phyloP scores from a whole-genome alignment of 768 basidiomycete genomes.

The Pulveroboletus sp. region DNA sequence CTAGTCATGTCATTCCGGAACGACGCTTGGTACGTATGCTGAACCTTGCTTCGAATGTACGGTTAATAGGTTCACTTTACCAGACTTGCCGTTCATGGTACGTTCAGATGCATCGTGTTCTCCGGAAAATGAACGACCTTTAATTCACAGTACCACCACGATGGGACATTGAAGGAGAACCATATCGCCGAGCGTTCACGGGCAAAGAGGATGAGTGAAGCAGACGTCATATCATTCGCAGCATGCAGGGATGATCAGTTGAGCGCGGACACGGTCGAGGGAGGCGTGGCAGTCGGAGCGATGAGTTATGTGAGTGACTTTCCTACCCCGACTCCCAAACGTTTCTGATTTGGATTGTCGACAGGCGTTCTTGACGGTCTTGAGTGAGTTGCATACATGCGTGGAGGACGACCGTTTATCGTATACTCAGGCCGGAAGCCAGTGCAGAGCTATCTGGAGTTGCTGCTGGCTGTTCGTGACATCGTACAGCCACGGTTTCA shows the following conservation, averaged over 20 bases:
- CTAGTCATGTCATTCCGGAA: no score
- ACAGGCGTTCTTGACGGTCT: conserved; percentile 58
- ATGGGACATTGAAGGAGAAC: no score
- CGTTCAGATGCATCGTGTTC: not conserved
- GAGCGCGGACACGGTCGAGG: conserved; percentile 65
- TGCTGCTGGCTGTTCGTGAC: conserved; percentile 54
- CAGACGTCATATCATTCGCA: no score
- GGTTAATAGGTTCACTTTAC: not conserved
- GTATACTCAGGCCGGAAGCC: conserved; percentile 41
- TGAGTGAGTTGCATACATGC: conserved; percentile 34
- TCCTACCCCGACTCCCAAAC: not conserved
- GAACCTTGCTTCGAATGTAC: not conserved
- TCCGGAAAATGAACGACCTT: not conserved
- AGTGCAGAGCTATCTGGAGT: conserved; percentile 59
- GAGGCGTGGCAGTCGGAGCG: conserved; percentile 66
- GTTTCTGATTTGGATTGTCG: conserved; percentile 1
- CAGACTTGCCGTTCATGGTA: no score
- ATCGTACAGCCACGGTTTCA: conserved; percentile 58
- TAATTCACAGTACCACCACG: conserved; percentile 50
- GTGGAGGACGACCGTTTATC: not conserved
- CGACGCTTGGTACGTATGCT: conserved; percentile 37
- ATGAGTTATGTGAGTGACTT: conserved; percentile 65
- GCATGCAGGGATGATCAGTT: no score
- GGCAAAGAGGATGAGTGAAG: no score
- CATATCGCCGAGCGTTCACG: no score